Conservation (phyloP, 495 filamentous ascomycete species). For the Symbiotaphrina buchneri region DNA sequence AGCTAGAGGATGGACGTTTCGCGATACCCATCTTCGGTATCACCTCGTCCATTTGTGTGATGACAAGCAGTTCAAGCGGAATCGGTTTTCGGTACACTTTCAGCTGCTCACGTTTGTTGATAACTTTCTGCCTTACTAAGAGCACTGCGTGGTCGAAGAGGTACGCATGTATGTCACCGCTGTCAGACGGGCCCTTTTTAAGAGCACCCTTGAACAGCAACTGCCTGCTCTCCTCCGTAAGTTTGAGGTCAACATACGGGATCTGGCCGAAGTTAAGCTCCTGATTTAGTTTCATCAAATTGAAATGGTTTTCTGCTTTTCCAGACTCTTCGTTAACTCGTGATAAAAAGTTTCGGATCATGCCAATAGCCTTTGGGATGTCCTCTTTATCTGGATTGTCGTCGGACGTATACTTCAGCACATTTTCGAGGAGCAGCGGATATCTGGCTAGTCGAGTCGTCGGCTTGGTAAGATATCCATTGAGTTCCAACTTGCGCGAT, state of each 20-base stretch:
- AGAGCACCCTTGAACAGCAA: slow-evolving; percentile 78
- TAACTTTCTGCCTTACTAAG: slow-evolving; percentile 65
- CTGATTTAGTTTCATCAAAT: slow-evolving; percentile 72
- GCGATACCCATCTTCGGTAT: slow-evolving; percentile 57
- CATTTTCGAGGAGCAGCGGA: slow-evolving; percentile 78
- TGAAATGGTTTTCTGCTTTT: slow-evolving; percentile 95
- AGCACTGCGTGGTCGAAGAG: slow-evolving; percentile 92
- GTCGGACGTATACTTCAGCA: slow-evolving; percentile 69
- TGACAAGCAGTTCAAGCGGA: slow-evolving; percentile 78
- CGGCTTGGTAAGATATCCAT: slow-evolving; percentile 95
- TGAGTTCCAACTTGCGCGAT: slow-evolving; percentile 88
- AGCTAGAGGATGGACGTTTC: slow-evolving; percentile 73
- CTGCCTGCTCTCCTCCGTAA: slow-evolving; percentile 84
- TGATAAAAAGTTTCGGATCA: slow-evolving; percentile 70
- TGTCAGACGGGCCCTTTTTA: slow-evolving; percentile 78
- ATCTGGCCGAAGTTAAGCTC: slow-evolving; percentile 71
- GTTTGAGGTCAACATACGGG: slow-evolving; percentile 80
- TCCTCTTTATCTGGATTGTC: slow-evolving; percentile 77
- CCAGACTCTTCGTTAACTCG: slow-evolving; percentile 88
- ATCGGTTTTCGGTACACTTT: slow-evolving; percentile 92
- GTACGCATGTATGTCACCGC: slow-evolving; percentile 77
- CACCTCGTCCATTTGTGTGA: slow-evolving; percentile 90
- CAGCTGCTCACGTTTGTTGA: slow-evolving; percentile 83
- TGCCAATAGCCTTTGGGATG: slow-evolving; percentile 63
- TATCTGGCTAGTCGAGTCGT: slow-evolving; percentile 92